Base-by-base conservation (phyloP, 768 basidiomycete species). In the Phylloporus arenicola region DNA sequence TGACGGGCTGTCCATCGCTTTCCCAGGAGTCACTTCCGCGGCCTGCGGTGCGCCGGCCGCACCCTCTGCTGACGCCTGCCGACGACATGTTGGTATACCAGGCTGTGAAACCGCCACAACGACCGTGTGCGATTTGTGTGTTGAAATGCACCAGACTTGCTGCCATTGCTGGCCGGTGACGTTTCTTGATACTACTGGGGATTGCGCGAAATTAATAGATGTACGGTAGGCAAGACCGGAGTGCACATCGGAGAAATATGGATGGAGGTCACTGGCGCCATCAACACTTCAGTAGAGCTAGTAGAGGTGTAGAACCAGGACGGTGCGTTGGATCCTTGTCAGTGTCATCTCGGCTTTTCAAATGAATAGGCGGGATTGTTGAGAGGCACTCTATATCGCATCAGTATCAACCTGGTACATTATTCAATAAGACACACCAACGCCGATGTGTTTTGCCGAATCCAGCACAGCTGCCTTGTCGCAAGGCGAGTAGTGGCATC, bases 301-400 rank as follows among this genome's bases (percentile, higher is more conserved):
- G n/a, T n/a, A n/a, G n/a, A n/a, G n/a, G n/a, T n/a, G 17, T n/a
- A 5, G 34, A 19, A 1, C 7, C 43, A 24, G 39, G 37, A 40
- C 13, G 19, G 2, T 0, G 24, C 0, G 30, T 14, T 27, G 30
- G 14, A 20, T 33, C 34, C 45, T 41, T 30, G 43, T 39, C 24
- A 17, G 43, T 25, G 17, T 45, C 72, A n/a, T 73, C 73, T 45
- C 88, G 86, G 0, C 86, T 81, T 62, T 83, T 84, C 13, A 96
- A 70, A 13, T 80, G 75, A 25, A 95, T 76, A 0, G 84, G 84
- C 0, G 92, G 88, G 2, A 93, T 70, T 45, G 72, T 73, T 0
- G 86, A 82, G 0, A 93, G 73, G 4, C 87, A 88, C 63, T 90
- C 88, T 90, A 44, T 2, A n/a, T 27, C 6, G 2, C 39, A 47